Base-by-base conservation (phyloP, 805 yeast genomes). In the Ogataea saltuana region DNA sequence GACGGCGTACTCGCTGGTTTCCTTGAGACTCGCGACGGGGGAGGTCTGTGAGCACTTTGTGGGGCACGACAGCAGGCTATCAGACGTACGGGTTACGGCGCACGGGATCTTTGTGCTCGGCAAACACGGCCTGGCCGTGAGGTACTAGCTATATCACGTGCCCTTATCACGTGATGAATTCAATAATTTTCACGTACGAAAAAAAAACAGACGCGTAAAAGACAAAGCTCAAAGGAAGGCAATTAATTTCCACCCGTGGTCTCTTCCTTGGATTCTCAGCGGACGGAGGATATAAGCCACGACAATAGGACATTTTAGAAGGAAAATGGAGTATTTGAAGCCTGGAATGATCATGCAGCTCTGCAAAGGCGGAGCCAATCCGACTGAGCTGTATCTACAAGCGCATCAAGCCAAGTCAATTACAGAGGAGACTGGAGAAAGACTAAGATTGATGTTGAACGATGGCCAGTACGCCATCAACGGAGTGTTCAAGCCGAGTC, bases 381-480 rank as follows among this genome's bases (percentile, higher is more conserved):
- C 56, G 4, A 45, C 45, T 2, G 54, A 53, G 6, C 23, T 62
- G 6, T 58, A 52, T 42, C 39, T 61, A 5, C 67, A 63, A 27
- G 62, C 64, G 6, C 64, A 61, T 33, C 66, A 61, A 33, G 52
- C 61, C 3, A 63, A 60, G 39, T 41, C 56, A 3, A 47, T 63
- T 20, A 62, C 65, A 13, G 73, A 70, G 42, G 70, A 66, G 10
- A 56, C 58, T 11, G 74, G 74, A 15, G 69, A 66, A 45, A 60
- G 77, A 53, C 55, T 69, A 10, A 67, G 78, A 52, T 48, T 72
- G 40, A 67, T 78, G 67, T 55, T 79, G 16, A 72, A 75, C 29
- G 85, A 79, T 59, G 83, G 83, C 22, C 59, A 63, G 19, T 75
- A 64, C 53, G 64, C 70, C 21, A 68, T 75, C 39, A 78, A 79